phyloP scores from a whole-genome alignment of 2,329 filamentous ascomycete genomes.

The Acephala macrosclerotiorum region DNA sequence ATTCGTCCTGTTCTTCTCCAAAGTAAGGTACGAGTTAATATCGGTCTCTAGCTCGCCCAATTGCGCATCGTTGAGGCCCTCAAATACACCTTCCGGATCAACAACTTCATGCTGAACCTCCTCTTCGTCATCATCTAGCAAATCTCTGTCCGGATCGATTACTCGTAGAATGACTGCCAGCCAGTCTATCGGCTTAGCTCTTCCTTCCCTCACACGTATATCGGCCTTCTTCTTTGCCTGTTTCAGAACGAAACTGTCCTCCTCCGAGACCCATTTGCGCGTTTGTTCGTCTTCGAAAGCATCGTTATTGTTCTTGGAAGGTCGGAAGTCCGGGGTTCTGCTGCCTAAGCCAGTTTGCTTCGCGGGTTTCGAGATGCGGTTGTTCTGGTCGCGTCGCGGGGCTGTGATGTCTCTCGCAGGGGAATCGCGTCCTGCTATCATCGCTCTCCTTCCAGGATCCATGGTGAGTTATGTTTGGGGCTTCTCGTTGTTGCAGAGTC shows the following conservation, averaged over 20 bases:
- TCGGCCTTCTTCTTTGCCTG: conserved; percentile 98
- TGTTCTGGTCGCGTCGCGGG: conserved; percentile 62
- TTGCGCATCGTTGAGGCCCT: conserved; percentile 71
- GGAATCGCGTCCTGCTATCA: conserved; percentile 45
- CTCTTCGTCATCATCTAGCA: conserved; percentile 81
- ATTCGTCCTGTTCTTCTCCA: conserved; percentile 82
- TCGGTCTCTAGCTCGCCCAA: conserved; percentile 82
- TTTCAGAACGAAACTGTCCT: conserved; percentile 94
- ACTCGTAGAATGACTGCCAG: conserved; percentile 90
- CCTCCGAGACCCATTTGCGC: conserved; percentile 86
- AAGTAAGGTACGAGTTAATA: conserved; percentile 77
- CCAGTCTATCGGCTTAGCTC: conserved; percentile 93
- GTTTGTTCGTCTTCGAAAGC: conserved; percentile 73
- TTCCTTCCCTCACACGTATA: conserved; percentile 88
- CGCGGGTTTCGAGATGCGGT: conserved; percentile 61
- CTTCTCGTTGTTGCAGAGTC: not conserved
- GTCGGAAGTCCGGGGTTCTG: conserved; percentile 38
- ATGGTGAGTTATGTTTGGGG: conserved; percentile 24
- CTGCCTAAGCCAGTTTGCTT: conserved; percentile 40
- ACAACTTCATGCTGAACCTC: conserved; percentile 79
- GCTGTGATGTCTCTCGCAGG: conserved; percentile 58
- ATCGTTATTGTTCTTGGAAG: conserved; percentile 38
- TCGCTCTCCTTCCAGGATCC: conserved; percentile 43
- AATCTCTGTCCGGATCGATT: conserved; percentile 82
- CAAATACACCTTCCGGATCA: conserved; percentile 82